phyloP scores from a whole-genome alignment of 805 yeast species.

The Saccharomyces jurei region DNA sequence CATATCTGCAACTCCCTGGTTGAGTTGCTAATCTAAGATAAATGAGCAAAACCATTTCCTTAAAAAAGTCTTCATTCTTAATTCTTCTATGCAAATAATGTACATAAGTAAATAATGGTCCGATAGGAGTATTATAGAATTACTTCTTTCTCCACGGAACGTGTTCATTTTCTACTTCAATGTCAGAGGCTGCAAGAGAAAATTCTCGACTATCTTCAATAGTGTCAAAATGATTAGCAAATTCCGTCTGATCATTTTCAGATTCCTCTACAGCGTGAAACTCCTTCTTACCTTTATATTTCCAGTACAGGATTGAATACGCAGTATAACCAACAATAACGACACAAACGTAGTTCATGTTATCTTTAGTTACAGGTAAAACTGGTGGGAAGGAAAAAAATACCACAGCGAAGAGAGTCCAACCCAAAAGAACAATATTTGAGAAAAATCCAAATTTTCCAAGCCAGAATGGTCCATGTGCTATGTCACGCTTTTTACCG shows the following conservation, averaged over 20 bases:
- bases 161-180: background rate
- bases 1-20: background rate
- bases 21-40: background rate
- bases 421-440: slow-evolving; percentile 43
- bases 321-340: slow-evolving; percentile 42
- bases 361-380: slow-evolving; percentile 51
- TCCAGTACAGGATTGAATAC: slow-evolving; percentile 48
- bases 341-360: slow-evolving; percentile 62
- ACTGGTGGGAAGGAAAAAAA: slow-evolving; percentile 59
- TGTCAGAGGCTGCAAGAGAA: background rate
- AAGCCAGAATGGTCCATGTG: slow-evolving; percentile 62
- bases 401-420: slow-evolving; percentile 53
- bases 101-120: background rate
- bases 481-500: slow-evolving; percentile 34
- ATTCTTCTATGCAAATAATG: background rate
- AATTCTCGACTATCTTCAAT: background rate
- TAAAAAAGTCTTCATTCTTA: background rate
- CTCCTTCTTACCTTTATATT: slow-evolving; percentile 30
- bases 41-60: too few species aligned
- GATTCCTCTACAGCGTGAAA: slow-evolving; percentile 28
- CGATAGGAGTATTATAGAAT: background rate
- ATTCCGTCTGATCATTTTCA: slow-evolving; percentile 11
- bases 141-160: background rate
- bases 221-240: background rate
- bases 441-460: slow-evolving; percentile 46